These are phyloP conservation scores for Herpetomonas samuelpessoai DNA, from an alignment of 208 protist genomes.

Conservation along the genomic window DNA sequence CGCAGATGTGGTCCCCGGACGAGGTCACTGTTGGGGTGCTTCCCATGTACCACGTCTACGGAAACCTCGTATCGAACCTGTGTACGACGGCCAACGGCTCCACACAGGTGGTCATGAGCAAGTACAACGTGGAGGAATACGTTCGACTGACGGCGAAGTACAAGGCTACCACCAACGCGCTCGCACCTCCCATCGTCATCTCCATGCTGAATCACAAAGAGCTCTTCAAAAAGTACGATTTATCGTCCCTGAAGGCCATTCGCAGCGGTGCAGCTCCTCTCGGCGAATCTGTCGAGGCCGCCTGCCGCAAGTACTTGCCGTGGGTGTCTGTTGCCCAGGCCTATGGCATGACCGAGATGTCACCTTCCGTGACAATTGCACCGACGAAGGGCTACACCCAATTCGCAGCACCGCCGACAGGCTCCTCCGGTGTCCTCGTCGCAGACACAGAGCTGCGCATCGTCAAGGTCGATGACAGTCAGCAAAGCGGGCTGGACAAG, in stretches of 20 bases:
- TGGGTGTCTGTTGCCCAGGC: slow-evolving; percentile 35
- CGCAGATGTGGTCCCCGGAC: slow-evolving; percentile 13
- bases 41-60: slow-evolving; percentile 86
- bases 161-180: slow-evolving; percentile 34
- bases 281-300: slow-evolving; percentile 25
- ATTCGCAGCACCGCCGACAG: background rate
- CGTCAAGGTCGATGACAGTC: slow-evolving; percentile 27
- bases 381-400: background rate
- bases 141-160: slow-evolving; percentile 42
- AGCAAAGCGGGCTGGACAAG: slow-evolving; percentile 35
- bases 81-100: slow-evolving; percentile 25
- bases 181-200: slow-evolving; percentile 79
- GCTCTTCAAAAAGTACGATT: slow-evolving; percentile 26
- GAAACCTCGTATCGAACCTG: slow-evolving; percentile 65
- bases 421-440: slow-evolving; percentile 20
- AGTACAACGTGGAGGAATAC: slow-evolving; percentile 49
- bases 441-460: slow-evolving; percentile 40
- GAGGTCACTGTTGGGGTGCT: slow-evolving; percentile 48
- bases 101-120: slow-evolving; percentile 45
- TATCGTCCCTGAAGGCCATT: slow-evolving; percentile 29
- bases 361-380: slow-evolving; percentile 30
- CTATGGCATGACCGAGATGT: slow-evolving; percentile 82
- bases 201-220: slow-evolving; percentile 61
- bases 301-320: slow-evolving; percentile 13
- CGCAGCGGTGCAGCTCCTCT: slow-evolving; percentile 65